These are phyloP conservation scores for Cladosporium phlei DNA, from an alignment of 2,329 filamentous ascomycete genomes.

Conservation along the genomic window DNA sequence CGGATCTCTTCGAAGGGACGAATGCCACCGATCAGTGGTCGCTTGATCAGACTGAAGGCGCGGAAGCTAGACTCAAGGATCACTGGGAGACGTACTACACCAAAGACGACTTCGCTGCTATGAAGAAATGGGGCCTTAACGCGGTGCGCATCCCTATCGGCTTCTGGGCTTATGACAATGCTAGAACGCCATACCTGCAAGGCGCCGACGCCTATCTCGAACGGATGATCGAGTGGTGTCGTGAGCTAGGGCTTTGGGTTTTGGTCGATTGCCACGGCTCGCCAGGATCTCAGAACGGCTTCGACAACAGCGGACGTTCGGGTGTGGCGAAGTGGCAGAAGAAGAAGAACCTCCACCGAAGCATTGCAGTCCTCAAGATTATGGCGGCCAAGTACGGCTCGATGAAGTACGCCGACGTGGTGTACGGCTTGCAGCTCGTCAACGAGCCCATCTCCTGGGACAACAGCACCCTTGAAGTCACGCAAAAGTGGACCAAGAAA, in stretches of 20 bases:
- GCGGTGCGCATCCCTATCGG: conserved; percentile 49
- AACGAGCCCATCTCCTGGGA: conserved; percentile 40
- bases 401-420: conserved; percentile 37
- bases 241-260: conserved; percentile 41
- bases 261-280: conserved; percentile 50
- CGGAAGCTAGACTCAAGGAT: conserved; percentile 28
- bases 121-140: conserved; percentile 35
- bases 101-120: conserved; percentile 39
- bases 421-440: conserved; percentile 41
- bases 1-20: conserved; percentile 32
- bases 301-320: conserved; percentile 32
- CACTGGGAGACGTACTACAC: conserved; percentile 39
- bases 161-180: conserved; percentile 48
- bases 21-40: conserved; percentile 35
- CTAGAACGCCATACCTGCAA: conserved; percentile 41
- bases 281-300: conserved; percentile 49
- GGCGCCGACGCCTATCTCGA: conserved; percentile 46
- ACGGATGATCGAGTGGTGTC: conserved; percentile 46
- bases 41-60: conserved; percentile 32
- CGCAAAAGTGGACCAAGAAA: conserved; percentile 33
- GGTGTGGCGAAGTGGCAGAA: conserved; percentile 28
- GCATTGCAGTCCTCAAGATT: conserved; percentile 34
- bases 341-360: conserved; percentile 30
- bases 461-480: conserved; percentile 32
- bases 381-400: conserved; percentile 40